phyloP scores from a whole-genome alignment of 306 rosid genomes.

The Malus domestica region ASM211411v1 NC_041802.1:1062001-1062500 shows the following conservation, averaged over 20 bases:
- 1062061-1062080: neutral
- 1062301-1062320: conserved; percentile 58
- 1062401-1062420: conserved; percentile 4
- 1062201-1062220: neutral
- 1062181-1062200: conserved; percentile 1
- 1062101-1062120: neutral
- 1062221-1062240: conserved; percentile 48
- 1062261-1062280: conserved; percentile 38
- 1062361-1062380: conserved; percentile 31
- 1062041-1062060: neutral
- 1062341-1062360: conserved; percentile 20
- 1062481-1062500: conserved; percentile 7
- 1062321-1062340: conserved; percentile 46
- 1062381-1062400: conserved; percentile 12
- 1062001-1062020: neutral
- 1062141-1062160: neutral
- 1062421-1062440: conserved; percentile 14
- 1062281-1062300: conserved; percentile 38
- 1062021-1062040: neutral
- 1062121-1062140: neutral
- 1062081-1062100: neutral
- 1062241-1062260: conserved; percentile 32
- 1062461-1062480: conserved; percentile 36
- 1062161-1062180: neutral
- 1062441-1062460: conserved; percentile 28